These are phyloP conservation scores for Mycena olivaceomarginata DNA, from an alignment of 768 basidiomycete species.

Conservation along the genomic window DNA sequence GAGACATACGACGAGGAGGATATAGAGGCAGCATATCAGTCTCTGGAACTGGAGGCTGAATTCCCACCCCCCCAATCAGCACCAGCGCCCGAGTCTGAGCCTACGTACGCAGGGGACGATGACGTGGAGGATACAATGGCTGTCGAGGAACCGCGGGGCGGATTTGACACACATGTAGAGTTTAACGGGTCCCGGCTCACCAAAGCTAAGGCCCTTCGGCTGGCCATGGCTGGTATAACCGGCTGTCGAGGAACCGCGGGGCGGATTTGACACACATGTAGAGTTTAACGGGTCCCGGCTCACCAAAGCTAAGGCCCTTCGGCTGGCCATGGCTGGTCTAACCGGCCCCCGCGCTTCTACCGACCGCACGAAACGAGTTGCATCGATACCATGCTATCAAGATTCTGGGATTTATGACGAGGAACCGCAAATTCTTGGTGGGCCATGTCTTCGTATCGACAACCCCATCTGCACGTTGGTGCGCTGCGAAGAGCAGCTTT, in stretches of 20 bases:
- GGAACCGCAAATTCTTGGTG: slow-evolving; percentile 1
- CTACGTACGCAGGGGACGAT: not conserved
- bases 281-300: too few relatives aligned
- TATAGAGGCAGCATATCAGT: too few relatives aligned
- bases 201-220: too few relatives aligned
- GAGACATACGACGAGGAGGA: too few relatives aligned
- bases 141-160: slow-evolving; percentile 10
- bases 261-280: too few relatives aligned
- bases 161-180: too few relatives aligned
- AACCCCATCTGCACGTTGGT: slow-evolving; percentile 19
- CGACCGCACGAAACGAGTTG: slow-evolving; percentile 9
- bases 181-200: too few relatives aligned
- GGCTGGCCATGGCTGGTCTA: not conserved
- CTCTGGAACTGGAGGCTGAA: too few relatives aligned
- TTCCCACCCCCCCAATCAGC: too few relatives aligned
- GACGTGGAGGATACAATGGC: slow-evolving; percentile 17
- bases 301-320: not conserved
- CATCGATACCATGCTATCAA: not conserved
- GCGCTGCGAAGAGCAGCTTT: slow-evolving; percentile 2
- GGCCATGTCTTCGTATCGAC: slow-evolving; percentile 4
- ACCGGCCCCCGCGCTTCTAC: slow-evolving; percentile 6
- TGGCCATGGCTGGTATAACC: too few relatives aligned
- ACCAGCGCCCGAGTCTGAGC: not conserved
- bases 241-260: too few relatives aligned
- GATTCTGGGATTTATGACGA: not conserved